Conservation (phyloP, 2,329 filamentous ascomycete genomes). For the Colletotrichum higginsianum region DNA sequence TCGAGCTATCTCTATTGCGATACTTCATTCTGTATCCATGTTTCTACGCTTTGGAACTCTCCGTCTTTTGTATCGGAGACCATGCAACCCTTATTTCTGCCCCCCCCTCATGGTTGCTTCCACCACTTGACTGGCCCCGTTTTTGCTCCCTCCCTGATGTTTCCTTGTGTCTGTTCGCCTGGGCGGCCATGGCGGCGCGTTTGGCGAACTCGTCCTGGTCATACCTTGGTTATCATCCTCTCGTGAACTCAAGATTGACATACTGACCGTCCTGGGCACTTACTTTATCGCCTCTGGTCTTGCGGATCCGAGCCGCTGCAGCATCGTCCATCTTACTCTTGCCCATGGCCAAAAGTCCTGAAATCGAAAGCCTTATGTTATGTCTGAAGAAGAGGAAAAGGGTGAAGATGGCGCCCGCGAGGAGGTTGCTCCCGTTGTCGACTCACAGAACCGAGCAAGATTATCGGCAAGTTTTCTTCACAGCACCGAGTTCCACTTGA, state of each 20-base stretch:
- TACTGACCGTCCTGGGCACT: constrained; percentile 19
- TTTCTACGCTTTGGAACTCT: background rate
- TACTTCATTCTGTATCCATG: background rate
- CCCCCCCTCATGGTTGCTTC: constrained; percentile 34
- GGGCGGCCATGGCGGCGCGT: constrained; percentile 54
- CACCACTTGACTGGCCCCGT: constrained; percentile 30
- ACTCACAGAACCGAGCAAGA: background rate
- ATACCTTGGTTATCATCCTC: constrained; percentile 1
- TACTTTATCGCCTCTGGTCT: constrained; percentile 58
- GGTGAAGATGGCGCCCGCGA: too few relatives aligned
- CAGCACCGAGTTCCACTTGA: background rate
- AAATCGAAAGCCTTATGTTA: background rate
- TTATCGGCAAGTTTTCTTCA: background rate
- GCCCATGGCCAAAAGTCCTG: constrained; percentile 20
- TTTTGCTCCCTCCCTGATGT: constrained; percentile 41
- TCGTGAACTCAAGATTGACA: background rate
- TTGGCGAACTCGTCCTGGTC: constrained; percentile 54
- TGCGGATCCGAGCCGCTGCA: constrained; percentile 58
- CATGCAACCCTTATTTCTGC: constrained; percentile 33
- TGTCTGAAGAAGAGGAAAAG: background rate
- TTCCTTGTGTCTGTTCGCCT: constrained; percentile 50
- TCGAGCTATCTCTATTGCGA: background rate
- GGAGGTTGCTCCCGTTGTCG: background rate
- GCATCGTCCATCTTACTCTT: constrained; percentile 59
- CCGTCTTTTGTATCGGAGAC: background rate